phyloP scores from a whole-genome alignment of 148 eudicot species.

The Vaccinium darrowii region DNA sequence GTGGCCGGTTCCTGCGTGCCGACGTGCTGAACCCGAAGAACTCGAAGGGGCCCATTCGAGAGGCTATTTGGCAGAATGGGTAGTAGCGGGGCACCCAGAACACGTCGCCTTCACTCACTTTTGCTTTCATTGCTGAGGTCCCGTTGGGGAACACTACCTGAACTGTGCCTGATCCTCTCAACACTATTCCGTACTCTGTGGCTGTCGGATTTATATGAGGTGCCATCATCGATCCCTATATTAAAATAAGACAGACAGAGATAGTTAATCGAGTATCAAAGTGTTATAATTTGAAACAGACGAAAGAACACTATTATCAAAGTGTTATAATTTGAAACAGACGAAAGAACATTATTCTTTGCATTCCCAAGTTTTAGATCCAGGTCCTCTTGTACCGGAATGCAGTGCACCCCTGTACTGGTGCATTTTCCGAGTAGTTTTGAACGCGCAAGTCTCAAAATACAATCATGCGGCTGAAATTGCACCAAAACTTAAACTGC shows the following conservation, averaged over 20 bases:
- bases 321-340: too few relatives aligned
- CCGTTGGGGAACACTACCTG: slow-evolving; percentile 86
- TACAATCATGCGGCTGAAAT: too few relatives aligned
- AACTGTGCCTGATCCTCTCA: slow-evolving; percentile 59
- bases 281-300: background rate
- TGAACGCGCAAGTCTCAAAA: too few relatives aligned
- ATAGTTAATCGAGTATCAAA: too few relatives aligned
- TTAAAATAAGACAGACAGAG: background rate
- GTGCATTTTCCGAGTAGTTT: too few relatives aligned
- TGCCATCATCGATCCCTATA: slow-evolving; percentile 86
- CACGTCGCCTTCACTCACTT: slow-evolving; percentile 68
- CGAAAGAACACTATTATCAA: background rate
- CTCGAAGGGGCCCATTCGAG: slow-evolving; percentile 71
- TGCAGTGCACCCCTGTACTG: too few relatives aligned
- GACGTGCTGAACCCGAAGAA: slow-evolving; percentile 90
- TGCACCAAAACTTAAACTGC: too few relatives aligned
- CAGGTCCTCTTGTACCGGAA: too few relatives aligned
- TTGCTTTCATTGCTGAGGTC: slow-evolving; percentile 59
- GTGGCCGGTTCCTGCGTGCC: slow-evolving; percentile 59
- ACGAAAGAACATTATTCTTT: too few relatives aligned
- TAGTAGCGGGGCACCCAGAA: slow-evolving; percentile 82
- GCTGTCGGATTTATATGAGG: slow-evolving; percentile 88
- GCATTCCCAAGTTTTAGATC: background rate
- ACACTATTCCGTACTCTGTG: slow-evolving; percentile 68
- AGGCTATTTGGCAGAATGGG: slow-evolving; percentile 91